Percentiles rank a stretch among this genome's conserved stretches.
Conservation (phyloP, 2,329 filamentous ascomycete genomes). For the Sporothrix variecibatus region DNA sequence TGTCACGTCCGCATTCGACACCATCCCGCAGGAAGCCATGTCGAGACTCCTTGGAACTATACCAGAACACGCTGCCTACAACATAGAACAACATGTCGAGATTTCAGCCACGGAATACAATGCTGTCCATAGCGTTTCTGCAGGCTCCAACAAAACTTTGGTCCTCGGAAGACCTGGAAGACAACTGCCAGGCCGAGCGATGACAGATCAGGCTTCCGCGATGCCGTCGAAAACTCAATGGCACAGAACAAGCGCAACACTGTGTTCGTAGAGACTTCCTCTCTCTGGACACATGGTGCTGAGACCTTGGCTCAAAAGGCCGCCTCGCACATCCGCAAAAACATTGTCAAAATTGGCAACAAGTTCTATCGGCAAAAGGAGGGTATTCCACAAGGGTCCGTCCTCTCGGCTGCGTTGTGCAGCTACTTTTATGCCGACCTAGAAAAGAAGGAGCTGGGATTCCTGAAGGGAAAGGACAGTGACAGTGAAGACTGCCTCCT, state of each 20-base stretch:
- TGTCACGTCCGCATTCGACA: slow-evolving; percentile 91
- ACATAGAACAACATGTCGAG: slow-evolving; percentile 72
- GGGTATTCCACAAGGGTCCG: slow-evolving; percentile 91
- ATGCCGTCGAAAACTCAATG: slow-evolving; percentile 46
- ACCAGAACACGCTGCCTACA: slow-evolving; percentile 63
- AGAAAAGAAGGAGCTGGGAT: slow-evolving; percentile 68
- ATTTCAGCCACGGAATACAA: slow-evolving; percentile 42
- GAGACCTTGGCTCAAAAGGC: slow-evolving; percentile 69
- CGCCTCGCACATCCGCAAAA: slow-evolving; percentile 76
- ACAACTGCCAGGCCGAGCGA: slow-evolving; percentile 50
- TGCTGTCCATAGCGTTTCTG: neutral
- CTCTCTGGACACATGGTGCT: slow-evolving; percentile 58
- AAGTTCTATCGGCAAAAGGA: slow-evolving; percentile 83
- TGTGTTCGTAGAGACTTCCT: slow-evolving; percentile 73
- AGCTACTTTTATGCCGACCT: slow-evolving; percentile 95
- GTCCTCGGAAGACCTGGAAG: slow-evolving; percentile 45
- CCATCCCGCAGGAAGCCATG: slow-evolving; percentile 80
- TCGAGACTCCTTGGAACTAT: slow-evolving; percentile 65
- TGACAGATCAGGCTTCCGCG: slow-evolving; percentile 48
- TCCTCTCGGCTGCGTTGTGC: slow-evolving; percentile 83
- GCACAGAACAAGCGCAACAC: slow-evolving; percentile 61
- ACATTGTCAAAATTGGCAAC: slow-evolving; percentile 86
- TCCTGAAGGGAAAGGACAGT: slow-evolving; percentile 50
- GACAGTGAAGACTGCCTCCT: slow-evolving; percentile 59
- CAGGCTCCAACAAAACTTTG: neutral